Percentiles rank a stretch among this genome's conserved stretches.
These are phyloP conservation scores for Paulownia fortunei DNA, from an alignment of 257 asterid species.

Conservation along the genomic window DNA sequence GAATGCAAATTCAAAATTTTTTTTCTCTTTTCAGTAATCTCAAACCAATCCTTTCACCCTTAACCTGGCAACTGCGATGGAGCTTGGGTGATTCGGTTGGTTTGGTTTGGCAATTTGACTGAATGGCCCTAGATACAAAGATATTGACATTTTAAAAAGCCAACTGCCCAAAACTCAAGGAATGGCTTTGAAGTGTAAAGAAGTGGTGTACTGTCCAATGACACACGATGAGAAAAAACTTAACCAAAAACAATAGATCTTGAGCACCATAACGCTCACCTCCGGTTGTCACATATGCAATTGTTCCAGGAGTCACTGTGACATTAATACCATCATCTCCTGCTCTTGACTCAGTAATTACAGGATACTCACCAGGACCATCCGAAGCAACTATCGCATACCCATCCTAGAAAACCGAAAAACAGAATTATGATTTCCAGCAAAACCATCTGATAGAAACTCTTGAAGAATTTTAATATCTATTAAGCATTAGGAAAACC, in stretches of 20 bases:
- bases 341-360: constrained; percentile 92
- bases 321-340: constrained; percentile 87
- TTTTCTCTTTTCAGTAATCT: neutral
- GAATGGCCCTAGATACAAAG: neutral
- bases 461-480: neutral
- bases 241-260: neutral
- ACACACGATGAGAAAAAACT: neutral
- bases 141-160: neutral
- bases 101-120: neutral
- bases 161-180: constrained; percentile 1
- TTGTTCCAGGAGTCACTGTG: constrained; percentile 74
- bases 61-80: no score
- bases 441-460: constrained; percentile 16
- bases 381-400: constrained; percentile 93
- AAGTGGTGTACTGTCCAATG: neutral
- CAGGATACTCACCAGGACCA: constrained; percentile 91
- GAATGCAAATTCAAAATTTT: neutral
- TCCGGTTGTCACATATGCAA: constrained; percentile 95
- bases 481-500: neutral
- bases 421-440: constrained; percentile 19
- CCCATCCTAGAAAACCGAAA: constrained; percentile 67
- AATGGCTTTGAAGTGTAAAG: neutral
- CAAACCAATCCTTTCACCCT: neutral
- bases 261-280: constrained; percentile 52
- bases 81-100: neutral